These are phyloP conservation scores for Alternaria hordeiaustralica DNA, from an alignment of 2,329 filamentous ascomycete species.

Conservation along the genomic window DNA sequence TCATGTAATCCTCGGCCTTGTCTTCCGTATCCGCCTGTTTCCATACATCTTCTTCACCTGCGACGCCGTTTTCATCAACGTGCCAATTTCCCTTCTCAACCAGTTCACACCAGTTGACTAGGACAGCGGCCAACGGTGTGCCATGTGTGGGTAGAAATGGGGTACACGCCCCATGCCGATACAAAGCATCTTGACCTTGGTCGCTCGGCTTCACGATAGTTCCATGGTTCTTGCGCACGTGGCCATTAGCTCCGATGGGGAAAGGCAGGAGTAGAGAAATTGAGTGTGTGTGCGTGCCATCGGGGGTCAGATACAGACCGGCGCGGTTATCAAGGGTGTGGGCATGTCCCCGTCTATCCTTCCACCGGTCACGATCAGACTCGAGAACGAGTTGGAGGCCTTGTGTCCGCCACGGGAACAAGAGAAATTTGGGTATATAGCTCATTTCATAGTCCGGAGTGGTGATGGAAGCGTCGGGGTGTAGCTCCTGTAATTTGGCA, in stretches of 20 bases:
- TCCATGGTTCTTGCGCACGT: neutral
- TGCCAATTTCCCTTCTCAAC: neutral
- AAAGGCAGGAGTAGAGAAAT: neutral
- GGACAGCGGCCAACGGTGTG: neutral
- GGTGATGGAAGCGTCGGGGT: neutral
- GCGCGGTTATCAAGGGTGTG: neutral
- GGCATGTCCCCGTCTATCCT: neutral
- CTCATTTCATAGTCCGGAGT: fast-evolving
- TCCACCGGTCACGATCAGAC: neutral
- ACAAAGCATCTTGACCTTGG: neutral
- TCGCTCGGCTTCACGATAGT: neutral
- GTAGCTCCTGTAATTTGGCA: neutral
- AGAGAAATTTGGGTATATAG: neutral
- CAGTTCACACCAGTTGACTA: neutral
- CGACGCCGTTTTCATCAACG: neutral
- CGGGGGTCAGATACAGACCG: neutral
- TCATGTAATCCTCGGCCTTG: neutral
- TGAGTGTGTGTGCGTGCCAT: neutral
- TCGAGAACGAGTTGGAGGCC: neutral
- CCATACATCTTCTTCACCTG: neutral
- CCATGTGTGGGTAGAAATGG: neutral
- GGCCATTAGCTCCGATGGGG: neutral
- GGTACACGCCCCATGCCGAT: fast-evolving
- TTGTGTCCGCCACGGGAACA: neutral
- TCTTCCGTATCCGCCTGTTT: neutral